Evolutionary conservation across 148 eudicot species (phyloP), one percentile per base, ranked within the genome.

Genomic region (Gaultheria prostrata): DNA sequence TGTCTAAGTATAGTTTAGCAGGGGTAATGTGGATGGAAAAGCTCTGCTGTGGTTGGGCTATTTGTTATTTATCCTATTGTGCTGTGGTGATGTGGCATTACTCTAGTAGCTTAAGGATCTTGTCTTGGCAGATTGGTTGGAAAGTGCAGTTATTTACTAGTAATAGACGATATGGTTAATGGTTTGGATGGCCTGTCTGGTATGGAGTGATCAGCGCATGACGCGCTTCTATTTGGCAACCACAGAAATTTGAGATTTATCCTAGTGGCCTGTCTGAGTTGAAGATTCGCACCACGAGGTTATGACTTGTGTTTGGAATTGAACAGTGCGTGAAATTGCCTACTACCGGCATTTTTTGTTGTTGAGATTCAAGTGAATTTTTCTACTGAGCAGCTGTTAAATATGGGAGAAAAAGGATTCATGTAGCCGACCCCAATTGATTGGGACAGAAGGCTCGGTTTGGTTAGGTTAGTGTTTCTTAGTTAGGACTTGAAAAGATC

Each of bases 201-300:
- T 69, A 28, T 69, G 8, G 18, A 69, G 35, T 3, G 28, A 69
- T 30, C 73, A 69, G 73, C 15, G 8, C 3, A 30, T 12, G 39
- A 71, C 5, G 39, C 76, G 39, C 76, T 30, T 71, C 45, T 30
- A 15, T 72, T 72, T 32, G 26, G 65, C 65, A 57, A 57, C 65
- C 61, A 13, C 17, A 56, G 4, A 56, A 56, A 17, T 17, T 56
- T 0, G 61, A 56, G n/a, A 20, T 18, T 56, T 3, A 56, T 56
- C n/a, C 53, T 74, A 74, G 46, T 20, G 80, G 59, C 32, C 65
- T 18, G 10, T 77, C 61, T 77, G 80, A 78, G 45, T 32, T 53
- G 45, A 53, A 69, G 50, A n/a, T 33, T 35, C 26, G 11, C 2
- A 5, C 15, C 50, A 59, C 1, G 18, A 56, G 46, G 2, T 14